Evolutionary conservation across 2,329 filamentous ascomycete species (phyloP).

Genomic region (Sporothrix dimorphospora): DNA sequence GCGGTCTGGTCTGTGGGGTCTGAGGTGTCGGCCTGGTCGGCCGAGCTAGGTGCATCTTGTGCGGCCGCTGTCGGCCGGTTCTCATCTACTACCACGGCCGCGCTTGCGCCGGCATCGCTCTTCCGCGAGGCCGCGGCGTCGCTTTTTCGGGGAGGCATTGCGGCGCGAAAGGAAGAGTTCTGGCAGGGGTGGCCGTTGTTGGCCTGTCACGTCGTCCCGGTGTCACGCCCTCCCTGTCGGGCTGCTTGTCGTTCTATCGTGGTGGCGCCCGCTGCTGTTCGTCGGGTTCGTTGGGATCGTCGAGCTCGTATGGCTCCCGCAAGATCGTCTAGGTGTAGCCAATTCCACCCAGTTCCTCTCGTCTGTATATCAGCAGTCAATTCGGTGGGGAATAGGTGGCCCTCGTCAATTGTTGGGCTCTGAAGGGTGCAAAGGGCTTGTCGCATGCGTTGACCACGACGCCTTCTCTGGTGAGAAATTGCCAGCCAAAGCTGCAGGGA

Average conservation of each 20-base stretch:
- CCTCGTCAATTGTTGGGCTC: neutral
- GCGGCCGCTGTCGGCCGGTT: conserved; percentile 31
- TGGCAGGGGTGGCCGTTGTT: neutral
- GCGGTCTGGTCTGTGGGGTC: neutral
- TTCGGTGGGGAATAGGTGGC: neutral
- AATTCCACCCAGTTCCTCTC: neutral
- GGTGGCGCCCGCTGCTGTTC: neutral
- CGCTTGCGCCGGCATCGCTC: conserved; percentile 47
- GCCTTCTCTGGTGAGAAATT: neutral
- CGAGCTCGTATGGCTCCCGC: too few species aligned
- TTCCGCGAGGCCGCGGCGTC: conserved; percentile 46
- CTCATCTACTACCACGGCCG: conserved; percentile 29
- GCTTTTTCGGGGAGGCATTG: conserved; percentile 62
- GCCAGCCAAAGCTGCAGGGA: conserved; percentile 6
- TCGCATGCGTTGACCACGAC: neutral
- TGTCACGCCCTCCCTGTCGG: neutral
- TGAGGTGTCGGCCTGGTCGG: neutral
- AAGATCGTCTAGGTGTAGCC: neutral
- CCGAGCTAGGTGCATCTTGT: neutral
- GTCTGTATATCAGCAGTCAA: neutral
- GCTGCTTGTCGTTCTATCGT: neutral
- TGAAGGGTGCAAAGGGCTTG: neutral
- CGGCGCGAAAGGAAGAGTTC: too few species aligned
- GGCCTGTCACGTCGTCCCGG: neutral
- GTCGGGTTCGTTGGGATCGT: neutral